Base-by-base conservation (phyloP, 805 yeast genomes). In the Priceomyces haplophilus region DNA sequence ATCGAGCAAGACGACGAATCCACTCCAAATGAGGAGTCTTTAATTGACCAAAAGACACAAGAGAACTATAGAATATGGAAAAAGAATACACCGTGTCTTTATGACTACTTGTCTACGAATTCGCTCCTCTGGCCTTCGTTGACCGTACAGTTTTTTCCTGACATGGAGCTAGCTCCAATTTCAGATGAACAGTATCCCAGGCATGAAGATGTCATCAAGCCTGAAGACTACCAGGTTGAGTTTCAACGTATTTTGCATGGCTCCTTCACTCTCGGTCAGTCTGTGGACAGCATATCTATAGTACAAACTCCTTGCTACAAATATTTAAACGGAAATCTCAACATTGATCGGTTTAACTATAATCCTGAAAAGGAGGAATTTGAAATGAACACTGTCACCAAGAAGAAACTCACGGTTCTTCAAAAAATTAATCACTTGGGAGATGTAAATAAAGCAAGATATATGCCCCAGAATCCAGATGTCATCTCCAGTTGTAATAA, bases 401-500 rank as follows among this genome's bases (percentile, higher is more conserved):
- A 56, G 43, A 55, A 55, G 36, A 63, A 62, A 45, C 42, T 62
- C n/a, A 55, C 58, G 31, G 58, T 54, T 4, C 47, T 72, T 3
- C 95, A 86, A 61, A 73, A 75, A 35, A 80, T 86, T n/a, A 71
- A 76, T 25, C 88, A 82, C 50, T 59, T 66, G 1, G 89, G 87
- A 2, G 93, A 84, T 49, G 82, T 89, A 43, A 87, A 88, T 56
- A 76, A 78, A 47, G 82, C 85, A 0, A 71, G 83, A 29, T 79
- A 77, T 53, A 78, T 86, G 81, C 95, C 96, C 0, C 91, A 85
- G 51, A 90, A 90, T 54, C 93, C 93, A 1, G 93, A 89, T 54
- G 55, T 90, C 4, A 72, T 90, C 4, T 88, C 90, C 1, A 76
- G 88, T 15, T 78, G 82, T 7, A 79, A 85, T 34, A 79, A 83